Evolutionary conservation across 352 stramenopile species (phyloP).

Genomic region (Elongisporangium undulatum): DNA sequence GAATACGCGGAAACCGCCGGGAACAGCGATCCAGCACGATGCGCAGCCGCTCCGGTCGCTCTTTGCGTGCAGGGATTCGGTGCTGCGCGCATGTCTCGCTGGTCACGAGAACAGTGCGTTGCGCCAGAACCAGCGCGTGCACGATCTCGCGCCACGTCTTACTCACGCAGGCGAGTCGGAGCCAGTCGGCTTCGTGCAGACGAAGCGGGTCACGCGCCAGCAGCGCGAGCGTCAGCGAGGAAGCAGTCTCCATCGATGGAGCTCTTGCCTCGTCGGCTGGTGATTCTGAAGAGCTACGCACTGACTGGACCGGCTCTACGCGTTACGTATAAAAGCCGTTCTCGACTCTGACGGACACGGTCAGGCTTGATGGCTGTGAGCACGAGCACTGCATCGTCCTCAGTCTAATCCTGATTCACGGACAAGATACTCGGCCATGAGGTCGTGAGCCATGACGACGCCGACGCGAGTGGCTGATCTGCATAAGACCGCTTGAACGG

Average conservation of each 20-base stretch:
- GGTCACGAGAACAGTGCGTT: constrained; percentile 35
- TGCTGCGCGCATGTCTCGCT: constrained; percentile 48
- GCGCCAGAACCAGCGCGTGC: constrained; percentile 18
- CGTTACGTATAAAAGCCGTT: neutral
- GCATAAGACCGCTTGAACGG: neutral
- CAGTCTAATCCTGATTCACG: neutral
- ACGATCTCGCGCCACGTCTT: constrained; percentile 22
- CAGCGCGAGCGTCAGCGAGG: constrained; percentile 12
- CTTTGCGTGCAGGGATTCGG: constrained; percentile 27
- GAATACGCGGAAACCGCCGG: constrained; percentile 27
- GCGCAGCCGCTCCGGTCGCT: constrained; percentile 51
- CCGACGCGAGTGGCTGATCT: neutral
- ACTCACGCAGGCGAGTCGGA: constrained; percentile 16
- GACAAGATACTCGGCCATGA: neutral
- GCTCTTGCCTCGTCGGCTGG: neutral
- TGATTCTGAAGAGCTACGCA: neutral
- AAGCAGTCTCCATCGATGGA: neutral
- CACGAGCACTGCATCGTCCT: neutral
- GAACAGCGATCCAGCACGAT: constrained; percentile 29
- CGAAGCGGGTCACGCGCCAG: constrained; percentile 13
- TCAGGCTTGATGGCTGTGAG: neutral
- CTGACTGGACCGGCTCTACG: neutral
- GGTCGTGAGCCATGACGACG: neutral
- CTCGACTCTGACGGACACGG: neutral
- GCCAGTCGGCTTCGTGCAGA: constrained; percentile 12